Conservation (phyloP, 2,329 filamentous ascomycete species). For the Sarocladium brachiariae region DNA sequence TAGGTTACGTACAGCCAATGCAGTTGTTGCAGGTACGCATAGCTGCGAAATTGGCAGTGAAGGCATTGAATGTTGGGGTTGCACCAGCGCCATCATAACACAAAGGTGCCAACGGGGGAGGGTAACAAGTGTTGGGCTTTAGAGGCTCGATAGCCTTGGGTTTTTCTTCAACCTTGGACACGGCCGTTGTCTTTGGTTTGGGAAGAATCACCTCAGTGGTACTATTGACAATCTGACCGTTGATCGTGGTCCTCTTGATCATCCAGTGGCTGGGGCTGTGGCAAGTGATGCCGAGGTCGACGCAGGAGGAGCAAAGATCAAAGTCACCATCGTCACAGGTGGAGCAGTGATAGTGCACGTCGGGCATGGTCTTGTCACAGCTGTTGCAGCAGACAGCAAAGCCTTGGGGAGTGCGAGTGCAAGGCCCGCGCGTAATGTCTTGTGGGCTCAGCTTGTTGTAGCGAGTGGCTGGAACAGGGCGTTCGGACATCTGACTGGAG, state of each 20-base stretch:
- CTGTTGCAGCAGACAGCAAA: conserved; percentile 94
- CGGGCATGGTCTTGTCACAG: conserved; percentile 71
- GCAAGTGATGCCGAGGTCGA: conserved; percentile 70
- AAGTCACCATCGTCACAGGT: conserved; percentile 92
- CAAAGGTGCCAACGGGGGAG: neutral
- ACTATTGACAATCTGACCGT: conserved; percentile 76
- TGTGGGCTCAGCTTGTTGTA: neutral
- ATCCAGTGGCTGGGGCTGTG: conserved; percentile 79
- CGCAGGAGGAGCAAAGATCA: conserved; percentile 79
- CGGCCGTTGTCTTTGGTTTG: conserved; percentile 34
- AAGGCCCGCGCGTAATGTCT: neutral
- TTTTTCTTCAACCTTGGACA: conserved; percentile 19
- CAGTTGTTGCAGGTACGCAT: conserved; percentile 66
- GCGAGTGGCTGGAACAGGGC: neutral
- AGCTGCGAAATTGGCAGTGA: neutral
- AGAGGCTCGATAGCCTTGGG: conserved; percentile 11
- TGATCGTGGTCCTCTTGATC: conserved; percentile 75
- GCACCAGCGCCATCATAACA: neutral
- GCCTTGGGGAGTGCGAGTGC: conserved; percentile 2
- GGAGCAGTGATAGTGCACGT: conserved; percentile 89
- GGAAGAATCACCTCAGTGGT: conserved; percentile 73
- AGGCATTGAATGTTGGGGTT: neutral
- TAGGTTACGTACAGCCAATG: conserved; percentile 25
- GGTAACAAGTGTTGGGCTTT: neutral
- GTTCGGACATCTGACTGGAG: neutral